Percentiles rank a stretch among this genome's conserved stretches.
Evolutionary conservation across 2,329 filamentous ascomycete genomes (phyloP).

Genomic region (Stagonosporopsis cucurbitacearum): DNA sequence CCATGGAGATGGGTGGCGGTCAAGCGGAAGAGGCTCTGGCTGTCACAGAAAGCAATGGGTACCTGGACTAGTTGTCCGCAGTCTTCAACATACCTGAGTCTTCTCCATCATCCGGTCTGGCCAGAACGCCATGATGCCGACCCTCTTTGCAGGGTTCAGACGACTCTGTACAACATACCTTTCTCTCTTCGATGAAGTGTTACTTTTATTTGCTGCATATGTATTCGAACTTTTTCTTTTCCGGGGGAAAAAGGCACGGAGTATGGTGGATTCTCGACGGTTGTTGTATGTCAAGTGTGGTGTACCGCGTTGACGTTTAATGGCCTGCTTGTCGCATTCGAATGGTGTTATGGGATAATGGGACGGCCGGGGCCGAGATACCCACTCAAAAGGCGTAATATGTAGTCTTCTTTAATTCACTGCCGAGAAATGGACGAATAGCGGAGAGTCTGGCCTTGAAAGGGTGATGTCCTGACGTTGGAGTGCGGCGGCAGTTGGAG

Average conservation of each 20-base stretch:
- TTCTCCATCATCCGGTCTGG: not conserved
- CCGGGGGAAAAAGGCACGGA: not conserved
- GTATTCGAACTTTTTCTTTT: slow-evolving; percentile 13
- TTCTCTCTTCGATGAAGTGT: not conserved
- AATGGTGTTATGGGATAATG: slow-evolving; percentile 13
- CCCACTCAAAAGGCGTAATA: slow-evolving; percentile 26
- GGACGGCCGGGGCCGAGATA: slow-evolving; percentile 23
- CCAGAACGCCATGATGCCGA: not conserved
- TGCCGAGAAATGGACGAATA: slow-evolving; percentile 16
- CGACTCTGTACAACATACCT: slow-evolving; percentile 5
- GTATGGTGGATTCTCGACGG: not conserved
- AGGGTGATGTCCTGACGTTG: not conserved
- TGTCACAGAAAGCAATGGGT: slow-evolving; percentile 43
- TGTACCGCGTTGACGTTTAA: not conserved
- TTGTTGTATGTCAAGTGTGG: slow-evolving; percentile 5
- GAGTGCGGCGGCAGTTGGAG: slow-evolving; percentile 21
- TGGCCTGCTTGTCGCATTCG: slow-evolving; percentile 10
- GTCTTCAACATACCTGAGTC: slow-evolving; percentile 6
- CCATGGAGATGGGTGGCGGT: slow-evolving; percentile 44
- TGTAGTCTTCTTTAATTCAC: slow-evolving; percentile 18
- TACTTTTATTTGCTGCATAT: slow-evolving; percentile 11
- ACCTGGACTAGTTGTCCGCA: slow-evolving; percentile 38
- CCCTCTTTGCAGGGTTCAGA: not conserved
- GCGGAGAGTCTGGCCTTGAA: not conserved
- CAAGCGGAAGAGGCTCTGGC: slow-evolving; percentile 49